Evolutionary conservation across 2,329 filamentous ascomycete species (phyloP), one percentile per base, ranked within the genome.

Genomic region (Proliferodiscus dingleyae): DNA sequence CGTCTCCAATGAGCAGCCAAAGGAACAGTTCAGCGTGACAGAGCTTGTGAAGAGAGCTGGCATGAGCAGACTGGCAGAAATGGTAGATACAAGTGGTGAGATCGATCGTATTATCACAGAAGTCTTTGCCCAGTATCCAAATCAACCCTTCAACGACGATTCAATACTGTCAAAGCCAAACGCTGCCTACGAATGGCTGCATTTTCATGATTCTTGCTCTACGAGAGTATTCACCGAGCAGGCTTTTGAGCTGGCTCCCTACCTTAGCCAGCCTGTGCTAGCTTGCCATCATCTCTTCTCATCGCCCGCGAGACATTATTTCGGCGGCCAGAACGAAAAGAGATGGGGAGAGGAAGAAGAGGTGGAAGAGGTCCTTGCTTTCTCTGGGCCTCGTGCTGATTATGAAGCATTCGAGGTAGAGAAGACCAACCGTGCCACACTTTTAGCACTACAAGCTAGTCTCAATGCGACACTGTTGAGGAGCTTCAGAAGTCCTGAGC

Each of bases 221-320:
- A 82, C 83, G 1, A 81, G 83, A 30, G 76, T 97, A 1, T 94
- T 83, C 62, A 71, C 80, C n/a, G 83, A 79, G 48, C 91, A 96
- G 64, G 90, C 95, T 45, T 98, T 93, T 87, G 93, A 98, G 65
- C 71, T 98, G 13, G 80, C 78, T 0, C 83, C 88, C 0, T 98
- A 98, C 64, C 77, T 97, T 39, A 87, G 83, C 58, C 87, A 93
- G 55, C 84, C 91, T 0, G 78, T 93, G 13, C 77, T 97, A 2
- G 93, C 88, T 3, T 96, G 95, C 61, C 94, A 98, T 63, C 75
- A 88, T 61, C 76, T 98, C 10, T 98, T 98, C 61, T 87, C 90
- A 3, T 85, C 87, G 0, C 80, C 74, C 74, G 45, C 72, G 72
- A 58, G 60, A 66, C 52, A 58, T 37, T 58, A 62, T 41, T 61